Conservation (phyloP, 2,329 filamentous ascomycete genomes). For the Trichoderma sp. region DNA sequence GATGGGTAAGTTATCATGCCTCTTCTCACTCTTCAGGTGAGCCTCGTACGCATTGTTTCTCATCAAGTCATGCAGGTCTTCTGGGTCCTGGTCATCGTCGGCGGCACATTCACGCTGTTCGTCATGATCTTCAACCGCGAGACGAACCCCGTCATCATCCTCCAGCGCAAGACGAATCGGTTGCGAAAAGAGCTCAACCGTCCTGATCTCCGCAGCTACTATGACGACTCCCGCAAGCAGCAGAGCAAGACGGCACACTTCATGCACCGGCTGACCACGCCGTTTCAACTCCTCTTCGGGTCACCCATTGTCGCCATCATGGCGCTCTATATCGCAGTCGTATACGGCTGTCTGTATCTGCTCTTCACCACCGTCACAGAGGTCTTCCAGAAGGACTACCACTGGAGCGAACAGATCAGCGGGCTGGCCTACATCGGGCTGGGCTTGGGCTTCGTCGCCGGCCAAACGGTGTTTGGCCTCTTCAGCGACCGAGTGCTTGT, state of each 20-base stretch:
- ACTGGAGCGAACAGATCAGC: slow-evolving; percentile 34
- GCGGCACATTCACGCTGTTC: slow-evolving; percentile 33
- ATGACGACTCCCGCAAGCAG: slow-evolving; percentile 42
- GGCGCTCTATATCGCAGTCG: slow-evolving; percentile 35
- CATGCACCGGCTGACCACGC: slow-evolving; percentile 55
- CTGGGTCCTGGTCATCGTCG: slow-evolving; percentile 51
- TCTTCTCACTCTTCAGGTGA: background rate
- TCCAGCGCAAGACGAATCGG: slow-evolving; percentile 50
- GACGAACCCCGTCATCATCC: slow-evolving; percentile 50
- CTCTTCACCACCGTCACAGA: slow-evolving; percentile 48
- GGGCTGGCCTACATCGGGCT: slow-evolving; percentile 55
- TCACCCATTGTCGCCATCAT: slow-evolving; percentile 52
- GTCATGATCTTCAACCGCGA: slow-evolving; percentile 45
- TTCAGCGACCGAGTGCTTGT: slow-evolving; percentile 50
- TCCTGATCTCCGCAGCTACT: slow-evolving; percentile 50
- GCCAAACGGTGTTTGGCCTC: slow-evolving; percentile 44
- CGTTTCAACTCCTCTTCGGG: slow-evolving; percentile 52
- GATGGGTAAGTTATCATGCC: slow-evolving; percentile 45
- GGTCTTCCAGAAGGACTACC: slow-evolving; percentile 45
- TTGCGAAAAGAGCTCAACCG: slow-evolving; percentile 50
- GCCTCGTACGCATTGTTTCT: background rate
- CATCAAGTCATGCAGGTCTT: slow-evolving; percentile 32
- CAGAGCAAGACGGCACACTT: slow-evolving; percentile 30
- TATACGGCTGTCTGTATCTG: slow-evolving; percentile 20
- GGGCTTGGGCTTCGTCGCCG: slow-evolving; percentile 47